phyloP scores from a whole-genome alignment of 1,284 basidiomycete genomes.

The Pseudozyma hubeiensis region DNA sequence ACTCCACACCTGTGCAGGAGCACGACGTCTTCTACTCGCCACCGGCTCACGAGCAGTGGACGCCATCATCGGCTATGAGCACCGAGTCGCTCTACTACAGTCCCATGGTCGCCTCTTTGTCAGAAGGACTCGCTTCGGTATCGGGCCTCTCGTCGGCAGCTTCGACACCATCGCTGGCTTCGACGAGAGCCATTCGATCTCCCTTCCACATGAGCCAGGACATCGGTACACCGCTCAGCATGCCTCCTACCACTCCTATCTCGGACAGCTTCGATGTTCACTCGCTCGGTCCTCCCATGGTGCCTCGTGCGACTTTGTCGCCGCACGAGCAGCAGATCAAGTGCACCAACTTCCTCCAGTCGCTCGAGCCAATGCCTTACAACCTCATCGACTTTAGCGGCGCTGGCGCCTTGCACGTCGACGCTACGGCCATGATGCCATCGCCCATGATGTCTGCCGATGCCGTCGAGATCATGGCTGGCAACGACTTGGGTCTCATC shows the following conservation, averaged over 20 bases:
- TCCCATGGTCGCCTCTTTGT: constrained; percentile 46
- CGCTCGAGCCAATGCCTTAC: constrained; percentile 47
- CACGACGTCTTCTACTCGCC: constrained; percentile 54
- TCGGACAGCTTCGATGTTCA: constrained; percentile 50
- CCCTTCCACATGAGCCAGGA: constrained; percentile 46
- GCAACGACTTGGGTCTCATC: constrained; percentile 52
- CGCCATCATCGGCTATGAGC: constrained; percentile 45
- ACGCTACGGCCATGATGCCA: constrained; percentile 20
- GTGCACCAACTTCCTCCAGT: constrained; percentile 52
- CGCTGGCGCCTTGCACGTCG: constrained; percentile 13
- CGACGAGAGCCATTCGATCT: constrained; percentile 37
- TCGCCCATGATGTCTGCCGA: constrained; percentile 37
- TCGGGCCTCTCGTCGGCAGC: constrained; percentile 45
- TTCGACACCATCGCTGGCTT: constrained; percentile 46
- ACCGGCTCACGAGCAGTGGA: constrained; percentile 44
- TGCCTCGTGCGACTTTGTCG: constrained; percentile 37
- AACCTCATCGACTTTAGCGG: constrained; percentile 42
- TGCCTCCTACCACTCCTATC: constrained; percentile 46
- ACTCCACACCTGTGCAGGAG: constrained; percentile 46
- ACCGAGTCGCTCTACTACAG: constrained; percentile 50
- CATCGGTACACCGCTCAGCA: constrained; percentile 49
- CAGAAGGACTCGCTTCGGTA: constrained; percentile 30
- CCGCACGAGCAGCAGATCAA: constrained; percentile 50
- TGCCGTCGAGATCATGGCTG: constrained; percentile 36
- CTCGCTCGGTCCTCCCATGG: constrained; percentile 49